phyloP scores from a whole-genome alignment of 2,329 filamentous ascomycete species.

The Alternaria solani region DNA sequence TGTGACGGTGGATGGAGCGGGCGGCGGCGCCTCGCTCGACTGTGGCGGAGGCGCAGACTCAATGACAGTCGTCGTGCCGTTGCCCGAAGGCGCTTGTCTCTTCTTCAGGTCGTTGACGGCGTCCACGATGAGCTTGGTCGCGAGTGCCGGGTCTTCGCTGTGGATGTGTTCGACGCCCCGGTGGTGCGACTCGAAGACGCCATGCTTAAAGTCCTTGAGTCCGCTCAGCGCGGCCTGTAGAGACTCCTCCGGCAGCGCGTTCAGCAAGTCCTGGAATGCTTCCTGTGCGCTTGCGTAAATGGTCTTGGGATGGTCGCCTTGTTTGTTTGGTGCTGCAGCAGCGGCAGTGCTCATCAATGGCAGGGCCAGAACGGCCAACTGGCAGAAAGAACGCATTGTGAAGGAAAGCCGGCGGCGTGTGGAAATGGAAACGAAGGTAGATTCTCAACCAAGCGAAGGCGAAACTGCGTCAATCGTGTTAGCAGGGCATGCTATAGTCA shows the following conservation, averaged over 20 bases:
- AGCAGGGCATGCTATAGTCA: conserved; percentile 24
- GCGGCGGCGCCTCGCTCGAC: conserved; percentile 9
- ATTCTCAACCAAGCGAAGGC: conserved; percentile 14
- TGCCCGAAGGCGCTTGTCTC: conserved; percentile 46
- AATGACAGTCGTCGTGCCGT: conserved; percentile 30
- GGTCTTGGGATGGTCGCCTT: conserved; percentile 18
- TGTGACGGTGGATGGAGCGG: conserved; percentile 7
- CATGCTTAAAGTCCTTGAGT: conserved; percentile 71
- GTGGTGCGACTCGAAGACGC: conserved; percentile 71
- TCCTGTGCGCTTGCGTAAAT: conserved; percentile 48
- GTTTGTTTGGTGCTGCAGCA: conserved; percentile 30
- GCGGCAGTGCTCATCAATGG: conserved; percentile 39
- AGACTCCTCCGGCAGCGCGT: conserved; percentile 65
- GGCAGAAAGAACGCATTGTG: conserved; percentile 45
- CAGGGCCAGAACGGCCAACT: conserved; percentile 41
- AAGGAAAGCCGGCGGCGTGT: background rate
- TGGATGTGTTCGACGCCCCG: conserved; percentile 70
- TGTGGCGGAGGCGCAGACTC: conserved; percentile 4
- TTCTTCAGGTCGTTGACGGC: conserved; percentile 62
- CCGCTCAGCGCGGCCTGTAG: conserved; percentile 73
- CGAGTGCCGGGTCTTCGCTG: conserved; percentile 67
- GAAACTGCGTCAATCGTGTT: conserved; percentile 25
- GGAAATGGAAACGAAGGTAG: conserved; percentile 7
- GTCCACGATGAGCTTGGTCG: conserved; percentile 69
- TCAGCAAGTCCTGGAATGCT: conserved; percentile 64